Evolutionary conservation across 2,329 filamentous ascomycete genomes (phyloP).

Genomic region (Talaromyces funiculosus): DNA sequence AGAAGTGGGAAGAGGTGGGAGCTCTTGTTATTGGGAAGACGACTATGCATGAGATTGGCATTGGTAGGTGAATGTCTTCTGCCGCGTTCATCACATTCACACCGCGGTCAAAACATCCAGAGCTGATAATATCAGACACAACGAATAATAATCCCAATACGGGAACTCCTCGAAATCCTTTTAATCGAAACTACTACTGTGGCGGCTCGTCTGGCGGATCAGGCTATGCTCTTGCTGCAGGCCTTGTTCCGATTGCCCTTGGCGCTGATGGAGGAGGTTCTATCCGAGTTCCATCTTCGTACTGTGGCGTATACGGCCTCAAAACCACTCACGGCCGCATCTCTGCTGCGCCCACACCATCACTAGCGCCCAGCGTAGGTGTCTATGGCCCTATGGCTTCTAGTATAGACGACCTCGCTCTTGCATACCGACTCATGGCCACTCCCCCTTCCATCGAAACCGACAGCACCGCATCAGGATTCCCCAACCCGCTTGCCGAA

Average conservation of each 20-base stretch:
- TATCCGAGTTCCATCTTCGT: constrained; percentile 66
- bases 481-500: constrained; percentile 50
- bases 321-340: constrained; percentile 72
- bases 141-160: constrained; percentile 74
- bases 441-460: constrained; percentile 56
- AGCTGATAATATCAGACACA: constrained; percentile 49
- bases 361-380: constrained; percentile 56
- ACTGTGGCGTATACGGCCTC: constrained; percentile 75
- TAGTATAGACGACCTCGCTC: constrained; percentile 69
- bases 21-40: constrained; percentile 71
- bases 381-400: constrained; percentile 71
- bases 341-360: constrained; percentile 52
- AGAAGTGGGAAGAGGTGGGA: constrained; percentile 66
- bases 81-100: too few relatives aligned
- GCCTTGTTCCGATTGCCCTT: constrained; percentile 65
- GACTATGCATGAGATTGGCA: constrained; percentile 74
- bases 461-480: constrained; percentile 56
- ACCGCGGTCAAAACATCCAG: not conserved
- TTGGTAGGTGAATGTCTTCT: constrained; percentile 51
- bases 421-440: constrained; percentile 77
- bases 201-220: constrained; percentile 76
- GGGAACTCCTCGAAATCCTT: constrained; percentile 72
- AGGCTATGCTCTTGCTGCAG: constrained; percentile 63
- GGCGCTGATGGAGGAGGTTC: constrained; percentile 73
- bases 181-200: constrained; percentile 70